Evolutionary conservation across 2,329 filamentous ascomycete species (phyloP).

Genomic region (Dactylellina parvicollis): DNA sequence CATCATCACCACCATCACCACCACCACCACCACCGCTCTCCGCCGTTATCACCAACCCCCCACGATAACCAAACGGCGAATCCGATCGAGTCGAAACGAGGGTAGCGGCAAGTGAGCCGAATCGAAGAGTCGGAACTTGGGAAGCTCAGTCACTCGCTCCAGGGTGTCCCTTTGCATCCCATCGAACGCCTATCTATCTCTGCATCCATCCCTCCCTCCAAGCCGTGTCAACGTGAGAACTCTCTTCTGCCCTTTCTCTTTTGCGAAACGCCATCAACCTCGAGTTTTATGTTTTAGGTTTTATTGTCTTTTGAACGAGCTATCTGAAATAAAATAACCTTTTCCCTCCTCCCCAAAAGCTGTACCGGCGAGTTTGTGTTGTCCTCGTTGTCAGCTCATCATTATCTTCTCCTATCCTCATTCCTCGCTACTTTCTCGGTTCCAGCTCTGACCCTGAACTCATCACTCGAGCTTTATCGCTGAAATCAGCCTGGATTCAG

Average conservation of each 20-base stretch:
- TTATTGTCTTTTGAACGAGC: too few species aligned
- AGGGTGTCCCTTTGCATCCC: too few species aligned
- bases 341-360: background rate
- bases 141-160: too few species aligned
- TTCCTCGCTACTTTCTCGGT: background rate
- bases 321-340: too few species aligned
- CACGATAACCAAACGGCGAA: constrained; percentile 1
- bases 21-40: constrained; percentile 7
- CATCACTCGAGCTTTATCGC: background rate
- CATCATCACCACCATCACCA: background rate
- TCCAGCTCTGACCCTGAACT: background rate
- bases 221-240: background rate
- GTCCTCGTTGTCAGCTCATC: background rate
- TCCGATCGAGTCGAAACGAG: background rate
- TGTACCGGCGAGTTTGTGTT: background rate
- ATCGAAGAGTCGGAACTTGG: too few species aligned
- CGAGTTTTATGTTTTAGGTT: too few species aligned
- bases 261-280: background rate
- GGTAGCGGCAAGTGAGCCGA: background rate
- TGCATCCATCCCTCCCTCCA: too few species aligned
- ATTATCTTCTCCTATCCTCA: background rate
- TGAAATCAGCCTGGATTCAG: too few species aligned
- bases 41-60: constrained; percentile 11
- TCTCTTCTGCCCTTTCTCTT: background rate
- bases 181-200: too few species aligned